Conservation (phyloP, 139 green algal genomes). For the Astrephomene gubernaculifera region DNA sequence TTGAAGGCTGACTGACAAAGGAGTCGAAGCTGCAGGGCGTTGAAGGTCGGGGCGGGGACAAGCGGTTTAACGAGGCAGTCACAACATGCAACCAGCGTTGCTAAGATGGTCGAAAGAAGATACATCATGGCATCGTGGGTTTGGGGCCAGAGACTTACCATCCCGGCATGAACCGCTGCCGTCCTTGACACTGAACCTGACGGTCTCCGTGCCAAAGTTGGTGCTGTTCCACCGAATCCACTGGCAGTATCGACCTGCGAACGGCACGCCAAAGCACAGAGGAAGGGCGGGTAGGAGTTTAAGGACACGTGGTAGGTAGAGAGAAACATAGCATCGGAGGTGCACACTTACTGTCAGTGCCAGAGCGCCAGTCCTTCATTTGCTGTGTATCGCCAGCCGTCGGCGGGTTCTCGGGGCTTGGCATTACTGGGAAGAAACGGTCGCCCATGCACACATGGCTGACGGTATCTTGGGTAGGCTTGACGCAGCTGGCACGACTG, state of each 20-base stretch:
- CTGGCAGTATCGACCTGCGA: constrained; percentile 4
- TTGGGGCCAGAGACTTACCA: background rate
- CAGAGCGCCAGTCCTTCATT: background rate
- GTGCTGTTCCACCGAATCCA: constrained; percentile 4
- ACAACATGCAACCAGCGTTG: too few relatives aligned
- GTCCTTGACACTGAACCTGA: background rate
- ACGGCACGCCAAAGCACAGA: background rate
- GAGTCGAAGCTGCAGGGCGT: background rate
- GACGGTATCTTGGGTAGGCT: background rate
- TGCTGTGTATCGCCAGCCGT: background rate
- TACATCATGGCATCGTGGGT: too few relatives aligned
- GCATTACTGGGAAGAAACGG: background rate
- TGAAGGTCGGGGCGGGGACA: background rate
- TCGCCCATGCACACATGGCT: background rate
- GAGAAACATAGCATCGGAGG: too few relatives aligned
- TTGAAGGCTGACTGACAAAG: background rate
- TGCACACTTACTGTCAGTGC: background rate
- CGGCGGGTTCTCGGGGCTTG: background rate
- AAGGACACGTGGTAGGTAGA: too few relatives aligned
- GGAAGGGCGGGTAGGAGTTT: background rate
- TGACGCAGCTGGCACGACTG: background rate
- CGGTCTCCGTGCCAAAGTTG: background rate
- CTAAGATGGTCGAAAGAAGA: background rate
- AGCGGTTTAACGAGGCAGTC: too few relatives aligned
- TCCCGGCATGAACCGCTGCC: background rate